Conservation (phyloP, 1,284 basidiomycete species). For the Apiotrichum sp. region DNA sequence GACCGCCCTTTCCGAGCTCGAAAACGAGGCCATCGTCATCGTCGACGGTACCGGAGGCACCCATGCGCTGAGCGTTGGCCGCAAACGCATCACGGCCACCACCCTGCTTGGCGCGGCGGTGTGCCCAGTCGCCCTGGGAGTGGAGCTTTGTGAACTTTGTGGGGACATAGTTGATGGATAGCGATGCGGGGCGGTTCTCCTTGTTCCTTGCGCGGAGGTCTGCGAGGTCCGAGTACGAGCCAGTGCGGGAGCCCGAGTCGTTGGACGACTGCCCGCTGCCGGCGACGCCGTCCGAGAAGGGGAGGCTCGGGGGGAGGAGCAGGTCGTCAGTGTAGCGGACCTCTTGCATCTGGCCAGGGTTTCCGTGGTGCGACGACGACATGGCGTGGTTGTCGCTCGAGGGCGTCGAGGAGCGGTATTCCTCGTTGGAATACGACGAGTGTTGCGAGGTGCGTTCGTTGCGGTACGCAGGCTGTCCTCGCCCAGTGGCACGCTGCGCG, state of each 20-base stretch:
- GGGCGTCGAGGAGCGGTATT: conserved; percentile 3
- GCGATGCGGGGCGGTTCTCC: conserved; percentile 26
- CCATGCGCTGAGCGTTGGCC: conserved; percentile 41
- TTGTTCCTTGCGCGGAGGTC: conserved; percentile 18
- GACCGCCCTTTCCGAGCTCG: conserved; percentile 41
- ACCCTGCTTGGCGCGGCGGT: conserved; percentile 50
- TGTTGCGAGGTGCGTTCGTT: conserved; percentile 1
- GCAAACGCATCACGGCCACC: conserved; percentile 60
- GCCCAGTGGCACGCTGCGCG: conserved; percentile 4
- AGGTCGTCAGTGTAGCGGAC: conserved; percentile 26
- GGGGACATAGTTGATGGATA: conserved; percentile 61
- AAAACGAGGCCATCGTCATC: conserved; percentile 56
- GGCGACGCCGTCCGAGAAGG: conserved; percentile 22
- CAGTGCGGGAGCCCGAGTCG: conserved; percentile 15
- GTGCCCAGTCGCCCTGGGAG: conserved; percentile 48
- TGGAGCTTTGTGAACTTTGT: conserved; percentile 56
- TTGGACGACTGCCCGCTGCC: conserved; percentile 10
- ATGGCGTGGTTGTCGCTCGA: conserved; percentile 11
- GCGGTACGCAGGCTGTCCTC: neutral
- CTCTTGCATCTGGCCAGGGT: conserved; percentile 14
- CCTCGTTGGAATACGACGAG: conserved; percentile 2
- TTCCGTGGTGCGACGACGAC: conserved; percentile 12
- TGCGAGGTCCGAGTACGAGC: conserved; percentile 19
- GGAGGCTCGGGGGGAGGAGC: conserved; percentile 26
- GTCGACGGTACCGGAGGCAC: conserved; percentile 54